A percentile compares a stretch with the other conserved stretches of the same genome.
These are phyloP conservation scores for Wickerhamomyces sp. DNA, from an alignment of 1,139 yeast genomes.

Conservation along the genomic window DNA sequence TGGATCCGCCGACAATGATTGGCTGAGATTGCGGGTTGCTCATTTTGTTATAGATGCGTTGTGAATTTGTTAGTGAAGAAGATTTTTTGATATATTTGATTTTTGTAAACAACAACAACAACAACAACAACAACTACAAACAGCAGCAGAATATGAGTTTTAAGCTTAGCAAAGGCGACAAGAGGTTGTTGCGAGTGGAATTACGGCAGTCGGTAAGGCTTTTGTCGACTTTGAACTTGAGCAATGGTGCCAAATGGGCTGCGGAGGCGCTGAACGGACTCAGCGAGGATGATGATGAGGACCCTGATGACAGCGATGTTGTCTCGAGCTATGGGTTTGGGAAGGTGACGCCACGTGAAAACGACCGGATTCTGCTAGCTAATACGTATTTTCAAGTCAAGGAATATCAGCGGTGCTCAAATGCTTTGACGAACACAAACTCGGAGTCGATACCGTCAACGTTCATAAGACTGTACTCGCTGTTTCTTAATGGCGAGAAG, in stretches of 20 bases:
- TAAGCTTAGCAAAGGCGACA: neutral
- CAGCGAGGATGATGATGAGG: conserved; percentile 7
- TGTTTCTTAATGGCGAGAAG: conserved; percentile 70
- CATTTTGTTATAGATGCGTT: too few relatives aligned
- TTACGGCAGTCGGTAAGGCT: conserved; percentile 35
- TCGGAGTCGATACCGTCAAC: conserved; percentile 47
- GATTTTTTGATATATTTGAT: too few relatives aligned
- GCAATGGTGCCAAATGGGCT: conserved; percentile 75
- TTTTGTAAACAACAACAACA: neutral
- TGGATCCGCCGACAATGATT: too few relatives aligned
- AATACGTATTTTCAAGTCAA: conserved; percentile 74
- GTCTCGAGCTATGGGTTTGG: neutral
- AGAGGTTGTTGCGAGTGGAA: neutral
- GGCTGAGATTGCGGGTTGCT: too few relatives aligned
- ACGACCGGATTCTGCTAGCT: conserved; percentile 53
- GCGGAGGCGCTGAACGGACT: conserved; percentile 71
- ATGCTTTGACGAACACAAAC: conserved; percentile 46
- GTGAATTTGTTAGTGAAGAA: neutral
- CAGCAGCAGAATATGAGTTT: neutral
- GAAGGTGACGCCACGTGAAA: conserved; percentile 28
- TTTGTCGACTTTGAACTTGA: conserved; percentile 47
- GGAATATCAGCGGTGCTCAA: conserved; percentile 80
- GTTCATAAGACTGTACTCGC: conserved; percentile 66
- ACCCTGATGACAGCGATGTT: neutral
- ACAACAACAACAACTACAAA: neutral